Percentiles rank a stretch among this genome's conserved stretches.
These are phyloP conservation scores for Strobilomyces confusus DNA, from an alignment of 768 basidiomycete genomes.

Conservation along the genomic window DNA sequence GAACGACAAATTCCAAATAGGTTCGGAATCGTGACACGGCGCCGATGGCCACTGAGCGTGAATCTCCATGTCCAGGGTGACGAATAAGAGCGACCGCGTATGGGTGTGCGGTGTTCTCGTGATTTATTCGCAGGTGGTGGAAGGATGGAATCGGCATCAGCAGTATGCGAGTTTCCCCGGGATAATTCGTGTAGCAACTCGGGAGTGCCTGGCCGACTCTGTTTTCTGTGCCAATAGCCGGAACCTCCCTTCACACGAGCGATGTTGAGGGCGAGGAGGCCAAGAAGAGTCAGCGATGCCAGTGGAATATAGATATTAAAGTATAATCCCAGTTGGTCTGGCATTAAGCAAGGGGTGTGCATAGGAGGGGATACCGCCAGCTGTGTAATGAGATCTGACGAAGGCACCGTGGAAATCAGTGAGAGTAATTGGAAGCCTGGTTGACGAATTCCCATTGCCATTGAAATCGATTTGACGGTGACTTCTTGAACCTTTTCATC, in stretches of 20 bases:
- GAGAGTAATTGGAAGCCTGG: slow-evolving; percentile 93
- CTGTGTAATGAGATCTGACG: slow-evolving; percentile 31
- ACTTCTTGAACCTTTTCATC: slow-evolving; percentile 55
- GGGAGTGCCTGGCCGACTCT: slow-evolving; percentile 7
- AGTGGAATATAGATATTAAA: slow-evolving; percentile 68
- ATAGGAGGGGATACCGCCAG: slow-evolving; percentile 30
- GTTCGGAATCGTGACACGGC: slow-evolving; percentile 22
- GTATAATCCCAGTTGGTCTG: slow-evolving; percentile 82
- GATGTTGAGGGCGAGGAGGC: slow-evolving; percentile 35
- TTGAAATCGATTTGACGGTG: slow-evolving; percentile 86
- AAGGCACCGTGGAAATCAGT: slow-evolving; percentile 42
- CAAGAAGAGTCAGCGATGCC: slow-evolving; percentile 51
- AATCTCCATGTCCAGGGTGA: slow-evolving; percentile 26
- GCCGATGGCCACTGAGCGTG: slow-evolving; percentile 20
- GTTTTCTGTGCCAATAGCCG: slow-evolving; percentile 7
- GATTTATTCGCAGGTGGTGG: slow-evolving; percentile 17
- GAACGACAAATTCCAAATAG: slow-evolving; percentile 10
- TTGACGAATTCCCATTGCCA: slow-evolving; percentile 78
- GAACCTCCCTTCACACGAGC: slow-evolving; percentile 9
- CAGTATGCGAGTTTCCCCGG: not conserved
- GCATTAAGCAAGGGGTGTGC: slow-evolving; percentile 73
- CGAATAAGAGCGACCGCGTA: slow-evolving; percentile 15
- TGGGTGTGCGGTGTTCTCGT: not conserved
- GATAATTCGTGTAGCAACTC: slow-evolving; percentile 11
- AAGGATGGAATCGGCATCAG: slow-evolving; percentile 12